Percentiles rank a stretch among this genome's conserved stretches.
Conservation (phyloP, 1,284 basidiomycete genomes). For the Fereydounia khargensis region DNA sequence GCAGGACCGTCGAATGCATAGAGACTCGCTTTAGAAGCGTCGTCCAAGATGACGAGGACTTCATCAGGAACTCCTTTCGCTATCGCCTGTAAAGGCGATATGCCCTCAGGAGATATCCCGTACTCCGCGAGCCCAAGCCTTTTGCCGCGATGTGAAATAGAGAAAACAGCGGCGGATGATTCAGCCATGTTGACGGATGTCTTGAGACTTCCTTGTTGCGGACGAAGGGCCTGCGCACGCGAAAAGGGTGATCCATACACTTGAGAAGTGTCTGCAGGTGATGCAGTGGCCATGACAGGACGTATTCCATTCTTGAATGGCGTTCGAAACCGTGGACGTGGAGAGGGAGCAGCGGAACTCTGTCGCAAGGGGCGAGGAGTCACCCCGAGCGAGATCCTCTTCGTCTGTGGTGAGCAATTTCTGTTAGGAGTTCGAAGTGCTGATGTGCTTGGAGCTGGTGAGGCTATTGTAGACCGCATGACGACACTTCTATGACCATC, state of each 20-base stretch:
- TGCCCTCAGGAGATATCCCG: constrained; percentile 17
- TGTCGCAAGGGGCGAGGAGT: constrained; percentile 16
- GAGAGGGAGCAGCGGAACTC: constrained; percentile 4
- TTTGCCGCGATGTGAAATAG: background rate
- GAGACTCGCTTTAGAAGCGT: constrained; percentile 20
- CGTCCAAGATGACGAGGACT: constrained; percentile 29
- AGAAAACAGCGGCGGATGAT: constrained; percentile 12
- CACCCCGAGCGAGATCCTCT: constrained; percentile 29
- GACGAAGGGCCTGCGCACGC: too few species aligned
- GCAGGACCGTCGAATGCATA: constrained; percentile 33
- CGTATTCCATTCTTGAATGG: constrained; percentile 43
- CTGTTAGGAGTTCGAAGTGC: background rate
- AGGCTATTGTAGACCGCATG: background rate
- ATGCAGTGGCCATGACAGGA: too few species aligned
- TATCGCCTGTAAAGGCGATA: constrained; percentile 21
- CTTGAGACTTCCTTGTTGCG: background rate
- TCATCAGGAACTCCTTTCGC: constrained; percentile 39
- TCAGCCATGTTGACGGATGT: background rate
- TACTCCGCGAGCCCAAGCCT: constrained; percentile 13
- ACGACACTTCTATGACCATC: background rate
- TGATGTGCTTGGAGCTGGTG: background rate
- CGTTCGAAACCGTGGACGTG: constrained; percentile 26
- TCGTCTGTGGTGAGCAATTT: constrained; percentile 1
- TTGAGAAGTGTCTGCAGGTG: too few species aligned
- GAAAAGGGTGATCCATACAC: too few species aligned